Percentiles rank a stretch among this genome's conserved stretches.
Conservation (phyloP, 139 green algal species). For the Penium margaritaceum region DNA sequence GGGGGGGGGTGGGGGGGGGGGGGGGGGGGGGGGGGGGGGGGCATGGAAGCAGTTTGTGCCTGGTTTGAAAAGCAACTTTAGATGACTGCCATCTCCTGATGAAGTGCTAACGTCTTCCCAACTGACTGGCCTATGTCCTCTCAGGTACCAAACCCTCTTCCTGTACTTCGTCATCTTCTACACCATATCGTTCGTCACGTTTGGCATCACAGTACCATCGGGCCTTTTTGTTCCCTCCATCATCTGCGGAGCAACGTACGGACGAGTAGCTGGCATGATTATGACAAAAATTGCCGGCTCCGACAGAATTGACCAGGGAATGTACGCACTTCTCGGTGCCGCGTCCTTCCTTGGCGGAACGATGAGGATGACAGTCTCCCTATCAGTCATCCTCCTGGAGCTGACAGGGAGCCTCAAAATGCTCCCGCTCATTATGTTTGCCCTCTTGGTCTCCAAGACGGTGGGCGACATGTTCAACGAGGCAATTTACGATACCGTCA, state of each 20-base stretch:
- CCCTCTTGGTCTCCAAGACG: constrained; percentile 70
- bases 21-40: too few relatives aligned
- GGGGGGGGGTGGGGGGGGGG: too few relatives aligned
- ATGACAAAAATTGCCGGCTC: constrained; percentile 50
- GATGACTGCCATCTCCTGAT: too few relatives aligned
- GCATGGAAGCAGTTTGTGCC: too few relatives aligned
- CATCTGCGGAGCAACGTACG: constrained; percentile 69
- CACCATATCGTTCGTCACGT: constrained; percentile 62
- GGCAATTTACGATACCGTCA: constrained; percentile 38
- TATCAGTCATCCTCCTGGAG: constrained; percentile 77
- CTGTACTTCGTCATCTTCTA: constrained; percentile 54
- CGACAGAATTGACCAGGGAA: constrained; percentile 54
- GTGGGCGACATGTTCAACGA: constrained; percentile 45
- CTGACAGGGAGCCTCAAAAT: constrained; percentile 71
- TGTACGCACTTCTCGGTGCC: constrained; percentile 65
- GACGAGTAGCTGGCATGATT: constrained; percentile 66
- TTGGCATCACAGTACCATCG: constrained; percentile 60
- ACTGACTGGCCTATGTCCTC: too few relatives aligned
- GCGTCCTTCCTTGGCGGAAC: constrained; percentile 66
- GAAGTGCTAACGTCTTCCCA: too few relatives aligned
- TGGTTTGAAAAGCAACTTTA: too few relatives aligned
- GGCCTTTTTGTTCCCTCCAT: constrained; percentile 78
- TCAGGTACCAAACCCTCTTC: constrained; percentile 14
- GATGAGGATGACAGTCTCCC: constrained; percentile 68
- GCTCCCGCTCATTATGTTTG: constrained; percentile 78